Evolutionary conservation across 805 yeast genomes (phyloP), one percentile per base, ranked within the genome.

Genomic region (Candida germanica): DNA sequence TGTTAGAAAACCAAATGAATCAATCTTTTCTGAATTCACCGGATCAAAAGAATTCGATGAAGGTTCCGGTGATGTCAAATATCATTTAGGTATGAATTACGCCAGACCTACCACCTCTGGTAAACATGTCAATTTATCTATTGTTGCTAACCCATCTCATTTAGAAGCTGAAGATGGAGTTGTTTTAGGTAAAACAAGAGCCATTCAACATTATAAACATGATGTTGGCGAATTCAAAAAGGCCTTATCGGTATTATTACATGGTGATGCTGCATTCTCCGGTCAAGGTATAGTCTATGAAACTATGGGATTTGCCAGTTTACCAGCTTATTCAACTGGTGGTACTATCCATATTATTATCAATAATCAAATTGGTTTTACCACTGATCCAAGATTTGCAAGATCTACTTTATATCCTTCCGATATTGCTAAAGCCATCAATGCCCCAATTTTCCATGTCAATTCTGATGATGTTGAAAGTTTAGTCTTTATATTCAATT

Each of bases 241-340:
- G 69, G 96, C 98, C 31, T 73, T 93, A 75, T 83, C 93, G 47
- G 85, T 93, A 42, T 73, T 93, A 64, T 74, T 93, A 64, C 99
- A 93, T 64, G 99, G 99, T 76, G 99, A 93, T 66, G 96, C 99
- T 40, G 98, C 98, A 25, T 89, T 93, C 60, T 89, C 97, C 29
- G 98, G 85, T 47, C 98, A 93, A 71, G 99, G 99, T 80, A 94
- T 93, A 39, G 97, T 93, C 40, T 93, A 93, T 69, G 99, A 93
- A 73, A 91, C 98, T 36, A 81, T 91, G 85, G 98, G 98, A 40
- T 84, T 93, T 69, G 77, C 86, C 53, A 78, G 80, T 53, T 76
- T 93, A 58, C 96, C 96, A 50, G 96, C 93, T 50, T 93, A 86
- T 72, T 78, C 96, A 34, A 89, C 98, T 32, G 99, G 99, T 72